Evolutionary conservation across 768 basidiomycete genomes (phyloP).

Genomic region (Hypholoma fasciculare): DNA sequence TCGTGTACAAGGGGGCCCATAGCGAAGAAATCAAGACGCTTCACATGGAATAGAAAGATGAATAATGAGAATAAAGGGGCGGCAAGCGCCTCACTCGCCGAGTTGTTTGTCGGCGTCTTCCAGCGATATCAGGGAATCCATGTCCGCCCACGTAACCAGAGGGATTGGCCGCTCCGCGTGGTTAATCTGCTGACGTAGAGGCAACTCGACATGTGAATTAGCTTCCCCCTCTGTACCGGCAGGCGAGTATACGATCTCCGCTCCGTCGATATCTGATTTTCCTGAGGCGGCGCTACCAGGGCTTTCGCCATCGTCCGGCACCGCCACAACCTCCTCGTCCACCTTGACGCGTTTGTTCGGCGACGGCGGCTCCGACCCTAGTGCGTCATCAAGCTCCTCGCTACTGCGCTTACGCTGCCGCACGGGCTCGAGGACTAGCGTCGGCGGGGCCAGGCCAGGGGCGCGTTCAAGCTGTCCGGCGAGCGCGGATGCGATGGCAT

Average conservation of each 20-base stretch:
- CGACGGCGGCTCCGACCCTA: conserved; percentile 9
- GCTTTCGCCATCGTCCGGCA: too few species aligned
- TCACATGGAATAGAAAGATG: neutral
- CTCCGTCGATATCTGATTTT: neutral
- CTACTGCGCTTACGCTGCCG: conserved; percentile 48
- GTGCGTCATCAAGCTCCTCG: conserved; percentile 45
- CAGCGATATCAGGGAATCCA: neutral
- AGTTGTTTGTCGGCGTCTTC: neutral
- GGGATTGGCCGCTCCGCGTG: neutral
- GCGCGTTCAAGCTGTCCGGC: conserved; percentile 9
- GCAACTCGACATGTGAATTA: neutral
- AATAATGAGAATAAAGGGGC: neutral
- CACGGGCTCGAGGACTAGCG: conserved; percentile 14
- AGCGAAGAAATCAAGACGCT: too few species aligned
- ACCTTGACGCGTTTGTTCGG: conserved; percentile 21
- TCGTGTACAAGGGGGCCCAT: too few species aligned
- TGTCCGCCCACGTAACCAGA: neutral
- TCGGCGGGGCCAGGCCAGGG: neutral
- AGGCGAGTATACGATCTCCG: neutral
- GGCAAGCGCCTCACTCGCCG: neutral
- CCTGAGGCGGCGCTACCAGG: neutral
- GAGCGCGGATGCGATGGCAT: conserved; percentile 18
- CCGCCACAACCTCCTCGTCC: neutral
- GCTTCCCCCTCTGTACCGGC: neutral
- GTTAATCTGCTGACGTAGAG: too few species aligned